Base-by-base conservation (phyloP, 176 grass and related monocot genomes). In the Dendrocalamus sinicus region DNA sequence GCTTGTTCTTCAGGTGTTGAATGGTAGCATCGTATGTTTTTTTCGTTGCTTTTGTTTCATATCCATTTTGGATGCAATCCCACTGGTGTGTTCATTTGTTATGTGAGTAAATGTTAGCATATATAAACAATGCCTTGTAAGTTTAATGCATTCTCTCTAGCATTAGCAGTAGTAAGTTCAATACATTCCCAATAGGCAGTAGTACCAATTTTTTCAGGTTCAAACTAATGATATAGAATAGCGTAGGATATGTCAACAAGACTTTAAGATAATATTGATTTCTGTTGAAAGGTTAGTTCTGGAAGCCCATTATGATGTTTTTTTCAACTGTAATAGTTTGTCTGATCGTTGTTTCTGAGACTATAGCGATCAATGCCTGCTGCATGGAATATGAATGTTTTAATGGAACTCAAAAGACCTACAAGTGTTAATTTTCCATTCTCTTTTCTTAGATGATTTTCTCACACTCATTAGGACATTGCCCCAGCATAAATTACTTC, bases 1-100 rank as follows among this genome's bases (percentile, higher is more conserved):
- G 6, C 20, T 39, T 69, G 1, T 72, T 64, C 32, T 72, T 69
- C 47, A 17, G 47, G 11, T 32, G 73, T 67, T 89, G 74, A 67
- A 19, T 20, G 65, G 66, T 12, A 11, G 0, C 2, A 28, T 63
- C 4, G 48, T 71, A 24, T 61, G 7, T 35, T 54, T 7, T 61
- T 24, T 14, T 61, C 26, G 10, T 66, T 41, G 13, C 8, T 67
- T 61, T n/a, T 17, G 5, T 55, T 66, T n/a, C 50, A 14, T 74
- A 67, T 24, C 19, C 12, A 57, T 58, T 76, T 10, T 13, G 15
- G 24, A 68, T 80, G 45, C 12, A 58, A 75, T 81, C 0, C 12
- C 57, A 43, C 14, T 30, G 12, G 6, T 35, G 12, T 48, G 23
- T 68, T 35, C 15, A n/a, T 50, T 26, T 72, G 51, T 69, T 12